Evolutionary conservation across 345 rosid species (phyloP).

Genomic region (Gossypium arboreum): DNA sequence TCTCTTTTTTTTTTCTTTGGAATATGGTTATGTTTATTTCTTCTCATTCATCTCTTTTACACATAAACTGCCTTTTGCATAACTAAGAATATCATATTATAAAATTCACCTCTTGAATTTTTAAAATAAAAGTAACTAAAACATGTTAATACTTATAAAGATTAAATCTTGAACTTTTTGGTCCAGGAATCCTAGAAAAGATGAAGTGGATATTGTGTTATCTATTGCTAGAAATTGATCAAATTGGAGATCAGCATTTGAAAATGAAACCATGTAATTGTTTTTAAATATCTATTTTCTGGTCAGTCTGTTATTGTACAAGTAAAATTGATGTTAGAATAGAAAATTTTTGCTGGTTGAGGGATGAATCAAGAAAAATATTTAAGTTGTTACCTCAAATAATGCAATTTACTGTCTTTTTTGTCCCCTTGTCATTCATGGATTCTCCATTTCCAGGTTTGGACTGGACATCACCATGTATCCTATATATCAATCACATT

Average conservation of each 20-base stretch:
- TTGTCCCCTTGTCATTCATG: background rate
- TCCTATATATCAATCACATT: background rate
- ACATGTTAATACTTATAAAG: background rate
- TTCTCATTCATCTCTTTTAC: background rate
- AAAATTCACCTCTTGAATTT: background rate
- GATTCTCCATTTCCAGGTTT: background rate
- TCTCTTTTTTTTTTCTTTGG: background rate
- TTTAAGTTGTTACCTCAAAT: background rate
- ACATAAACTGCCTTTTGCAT: background rate
- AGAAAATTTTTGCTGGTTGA: background rate
- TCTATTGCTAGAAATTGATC: background rate
- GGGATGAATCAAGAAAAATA: background rate
- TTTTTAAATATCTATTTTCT: background rate
- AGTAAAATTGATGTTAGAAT: background rate
- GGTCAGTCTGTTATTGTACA: background rate
- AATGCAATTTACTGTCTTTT: background rate
- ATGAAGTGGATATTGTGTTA: background rate
- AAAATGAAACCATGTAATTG: background rate
- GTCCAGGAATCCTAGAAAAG: background rate
- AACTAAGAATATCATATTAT: background rate
- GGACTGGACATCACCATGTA: background rate
- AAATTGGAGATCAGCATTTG: background rate
- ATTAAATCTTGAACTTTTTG: background rate
- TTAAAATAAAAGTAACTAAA: background rate
- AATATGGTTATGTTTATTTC: background rate